Conservation (phyloP, 2,329 filamentous ascomycete genomes). For the Fusarium keratoplasticum region DNA sequence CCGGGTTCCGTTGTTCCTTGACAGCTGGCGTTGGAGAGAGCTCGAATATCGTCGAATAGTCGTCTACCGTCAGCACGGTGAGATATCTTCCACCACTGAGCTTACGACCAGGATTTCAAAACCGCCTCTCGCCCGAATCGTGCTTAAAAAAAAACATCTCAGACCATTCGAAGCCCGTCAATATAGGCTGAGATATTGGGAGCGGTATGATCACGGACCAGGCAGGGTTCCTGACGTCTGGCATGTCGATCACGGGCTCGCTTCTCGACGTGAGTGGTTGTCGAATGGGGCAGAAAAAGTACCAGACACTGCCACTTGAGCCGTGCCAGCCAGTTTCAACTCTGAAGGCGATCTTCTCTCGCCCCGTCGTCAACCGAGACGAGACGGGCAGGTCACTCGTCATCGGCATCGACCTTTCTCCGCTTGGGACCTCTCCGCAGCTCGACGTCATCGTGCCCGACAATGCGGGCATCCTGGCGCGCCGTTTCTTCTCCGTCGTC, state of each 20-base stretch:
- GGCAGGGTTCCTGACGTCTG: constrained; percentile 17
- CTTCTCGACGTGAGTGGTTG: constrained; percentile 13
- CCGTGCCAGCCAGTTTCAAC: constrained; percentile 3
- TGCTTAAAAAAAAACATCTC: neutral
- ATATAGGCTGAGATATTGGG: constrained; percentile 15
- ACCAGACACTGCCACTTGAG: neutral
- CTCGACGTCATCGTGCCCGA: constrained; percentile 41
- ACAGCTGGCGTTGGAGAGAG: constrained; percentile 6
- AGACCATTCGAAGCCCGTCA: constrained; percentile 5
- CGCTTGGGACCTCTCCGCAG: constrained; percentile 47
- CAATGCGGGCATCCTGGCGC: constrained; percentile 30
- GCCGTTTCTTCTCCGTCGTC: constrained; percentile 33
- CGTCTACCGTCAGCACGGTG: neutral
- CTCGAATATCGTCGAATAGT: neutral
- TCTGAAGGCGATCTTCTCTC: neutral
- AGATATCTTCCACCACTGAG: constrained; percentile 31
- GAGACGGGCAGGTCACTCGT: constrained; percentile 18
- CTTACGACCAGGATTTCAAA: neutral
- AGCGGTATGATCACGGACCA: constrained; percentile 5
- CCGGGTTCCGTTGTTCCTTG: constrained; percentile 12
- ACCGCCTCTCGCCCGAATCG: neutral
- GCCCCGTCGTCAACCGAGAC: neutral
- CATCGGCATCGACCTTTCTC: constrained; percentile 44
- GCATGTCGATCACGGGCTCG: constrained; percentile 22
- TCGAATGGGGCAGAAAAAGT: neutral